Conservation (phyloP, 441 rosid species). For the Codiaeum variegatum region DNA sequence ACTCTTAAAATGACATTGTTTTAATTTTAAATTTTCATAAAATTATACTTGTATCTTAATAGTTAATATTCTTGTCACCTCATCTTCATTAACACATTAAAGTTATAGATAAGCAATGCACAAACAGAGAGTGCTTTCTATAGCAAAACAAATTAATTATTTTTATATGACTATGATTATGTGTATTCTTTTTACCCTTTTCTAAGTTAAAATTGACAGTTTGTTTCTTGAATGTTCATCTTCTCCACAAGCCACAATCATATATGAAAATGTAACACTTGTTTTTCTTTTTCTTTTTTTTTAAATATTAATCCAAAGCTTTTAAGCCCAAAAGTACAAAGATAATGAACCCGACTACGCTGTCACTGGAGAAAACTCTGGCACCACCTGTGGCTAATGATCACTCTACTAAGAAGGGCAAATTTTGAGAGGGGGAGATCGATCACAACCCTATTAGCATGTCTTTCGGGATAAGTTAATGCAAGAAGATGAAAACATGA, state of each 20-base stretch:
- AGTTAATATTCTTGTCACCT: background rate
- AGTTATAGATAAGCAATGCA: background rate
- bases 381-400: too few relatives aligned
- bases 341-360: too few relatives aligned
- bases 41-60: background rate
- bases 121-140: background rate
- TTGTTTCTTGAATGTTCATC: background rate
- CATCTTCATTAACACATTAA: background rate
- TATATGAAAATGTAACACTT: background rate
- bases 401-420: too few relatives aligned
- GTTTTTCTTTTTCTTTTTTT: background rate
- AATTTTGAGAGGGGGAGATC: too few relatives aligned
- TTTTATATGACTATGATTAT: background rate
- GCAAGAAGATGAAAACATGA: too few relatives aligned
- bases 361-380: too few relatives aligned
- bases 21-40: background rate
- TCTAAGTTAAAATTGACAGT: conserved; percentile 1
- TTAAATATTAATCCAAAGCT: too few relatives aligned
- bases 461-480: too few relatives aligned
- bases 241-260: background rate
- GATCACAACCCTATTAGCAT: too few relatives aligned
- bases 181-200: background rate
- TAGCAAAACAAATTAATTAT: background rate
- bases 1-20: conserved; percentile 1
- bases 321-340: too few relatives aligned